A percentile compares a stretch with the other conserved stretches of the same genome.
These are phyloP conservation scores for Lachnellula suecica DNA, from an alignment of 2,329 filamentous ascomycete species.

Conservation along the genomic window DNA sequence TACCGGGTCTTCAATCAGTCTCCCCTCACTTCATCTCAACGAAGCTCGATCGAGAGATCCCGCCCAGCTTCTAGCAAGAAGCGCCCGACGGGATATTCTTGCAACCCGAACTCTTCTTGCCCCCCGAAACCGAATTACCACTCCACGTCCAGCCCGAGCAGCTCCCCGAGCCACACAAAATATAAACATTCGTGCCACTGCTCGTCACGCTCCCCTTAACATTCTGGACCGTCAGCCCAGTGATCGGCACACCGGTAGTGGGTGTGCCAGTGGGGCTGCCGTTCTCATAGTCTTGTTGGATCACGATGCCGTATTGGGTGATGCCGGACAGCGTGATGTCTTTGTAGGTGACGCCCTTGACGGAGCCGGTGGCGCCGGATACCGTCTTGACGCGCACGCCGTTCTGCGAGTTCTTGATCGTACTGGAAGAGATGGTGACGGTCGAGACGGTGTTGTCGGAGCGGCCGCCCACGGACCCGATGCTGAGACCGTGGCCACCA, in stretches of 20 bases:
- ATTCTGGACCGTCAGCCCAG: conserved; percentile 43
- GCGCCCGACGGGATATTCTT: conserved; percentile 34
- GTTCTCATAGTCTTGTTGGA: conserved; percentile 54
- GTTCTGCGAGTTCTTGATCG: conserved; percentile 51
- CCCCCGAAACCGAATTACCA: conserved; percentile 49
- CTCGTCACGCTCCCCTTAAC: conserved; percentile 42
- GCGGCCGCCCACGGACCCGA: conserved; percentile 58
- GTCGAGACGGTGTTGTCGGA: conserved; percentile 52
- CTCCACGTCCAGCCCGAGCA: conserved; percentile 55
- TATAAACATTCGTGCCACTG: conserved; percentile 44
- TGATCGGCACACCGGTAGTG: conserved; percentile 48
- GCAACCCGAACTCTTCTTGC: conserved; percentile 43
- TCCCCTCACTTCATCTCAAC: no score
- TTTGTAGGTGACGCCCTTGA: conserved; percentile 51
- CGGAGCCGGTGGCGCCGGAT: conserved; percentile 37
- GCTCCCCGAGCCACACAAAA: conserved; percentile 51
- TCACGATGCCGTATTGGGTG: conserved; percentile 44
- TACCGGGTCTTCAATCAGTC: not conserved
- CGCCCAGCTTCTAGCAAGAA: conserved; percentile 23
- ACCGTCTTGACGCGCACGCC: conserved; percentile 42
- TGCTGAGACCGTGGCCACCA: conserved; percentile 48
- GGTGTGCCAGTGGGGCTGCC: conserved; percentile 26
- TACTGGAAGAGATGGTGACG: conserved; percentile 49
- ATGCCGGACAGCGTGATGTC: conserved; percentile 51
- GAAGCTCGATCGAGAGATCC: no score